Evolutionary conservation across 2,329 filamentous ascomycete species (phyloP).

Genomic region (Thelonectria blattea): DNA sequence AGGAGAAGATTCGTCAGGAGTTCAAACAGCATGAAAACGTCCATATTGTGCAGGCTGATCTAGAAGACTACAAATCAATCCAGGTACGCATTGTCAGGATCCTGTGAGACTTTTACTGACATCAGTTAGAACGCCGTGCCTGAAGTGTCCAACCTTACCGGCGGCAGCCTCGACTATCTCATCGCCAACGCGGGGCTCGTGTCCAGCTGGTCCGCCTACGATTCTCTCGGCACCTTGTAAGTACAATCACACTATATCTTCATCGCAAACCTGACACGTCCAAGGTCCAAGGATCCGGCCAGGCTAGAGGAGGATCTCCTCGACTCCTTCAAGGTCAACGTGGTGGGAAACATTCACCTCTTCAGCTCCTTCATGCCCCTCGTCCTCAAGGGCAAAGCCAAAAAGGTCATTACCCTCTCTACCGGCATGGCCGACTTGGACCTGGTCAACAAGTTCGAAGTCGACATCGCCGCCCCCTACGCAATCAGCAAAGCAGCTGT

Average conservation of each 20-base stretch:
- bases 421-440: slow-evolving; percentile 56
- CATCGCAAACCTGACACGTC: background rate
- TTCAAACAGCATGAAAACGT: slow-evolving; percentile 37
- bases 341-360: slow-evolving; percentile 58
- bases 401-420: slow-evolving; percentile 61
- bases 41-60: slow-evolving; percentile 25
- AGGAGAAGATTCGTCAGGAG: slow-evolving; percentile 43
- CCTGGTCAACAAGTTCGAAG: slow-evolving; percentile 44
- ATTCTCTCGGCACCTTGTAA: slow-evolving; percentile 24
- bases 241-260: background rate
- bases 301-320: slow-evolving; percentile 27
- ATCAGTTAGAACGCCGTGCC: slow-evolving; percentile 27
- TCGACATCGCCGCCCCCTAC: slow-evolving; percentile 50
- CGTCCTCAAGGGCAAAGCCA: slow-evolving; percentile 54
- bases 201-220: slow-evolving; percentile 34
- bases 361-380: slow-evolving; percentile 61
- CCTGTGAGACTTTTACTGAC: fast-evolving
- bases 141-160: slow-evolving; percentile 42
- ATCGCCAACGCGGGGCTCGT: slow-evolving; percentile 56
- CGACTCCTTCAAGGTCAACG: slow-evolving; percentile 52
- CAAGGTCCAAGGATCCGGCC: slow-evolving; percentile 23
- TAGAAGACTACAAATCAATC: slow-evolving; percentile 7
- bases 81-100: background rate
- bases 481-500: slow-evolving; percentile 57
- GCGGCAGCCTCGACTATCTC: slow-evolving; percentile 55